Evolutionary conservation across 768 basidiomycete species (phyloP), one percentile per base, ranked within the genome.

Genomic region (Suillus subaureus): DNA sequence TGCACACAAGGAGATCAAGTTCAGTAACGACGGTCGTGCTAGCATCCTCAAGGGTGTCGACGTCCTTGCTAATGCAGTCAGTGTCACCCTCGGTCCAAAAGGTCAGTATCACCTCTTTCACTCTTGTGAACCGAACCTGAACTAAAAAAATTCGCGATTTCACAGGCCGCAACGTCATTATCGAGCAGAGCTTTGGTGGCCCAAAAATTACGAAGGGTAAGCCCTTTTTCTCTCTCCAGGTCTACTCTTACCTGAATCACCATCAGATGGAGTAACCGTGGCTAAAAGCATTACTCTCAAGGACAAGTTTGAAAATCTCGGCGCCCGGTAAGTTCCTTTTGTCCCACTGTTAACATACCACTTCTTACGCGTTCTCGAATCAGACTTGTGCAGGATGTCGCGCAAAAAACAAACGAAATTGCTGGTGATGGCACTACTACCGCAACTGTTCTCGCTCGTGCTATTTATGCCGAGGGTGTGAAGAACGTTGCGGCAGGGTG

Each of bases 401-500:
- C 96, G 3, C 89, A 89, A 75, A 97, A 97, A 82, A 97, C 96
- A 26, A 98, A 98, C 81, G 96, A 98, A 80, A 83, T 91, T 71
- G 97, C 97, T 43, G 97, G 97, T 77, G 97, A 99, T 77, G 97
- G 97, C 65, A 99, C 97, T 3, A 99, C 97, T 11, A 99, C 97
- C 18, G 96, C 97, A 5, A 98, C 97, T 42, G 97, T 98, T 62
- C 89, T 98, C 64, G 94, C 97, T 12, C 93, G 95, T 63, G 96
- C 97, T 64, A 98, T 99, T 80, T 99, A 97, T 82, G 87, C 95
- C 0, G 97, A 99, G 79, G 97, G 97, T 78, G 96, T 98, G 73
- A 98, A 98, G 85, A 99, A 99, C 73, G 97, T 99, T 65, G 97
- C 97, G 26, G 97, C 97, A 12, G 97, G 97, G 4, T 99, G 97